Base-by-base conservation (phyloP, 495 filamentous ascomycete species). In the Penicillium arizonense region DNA sequence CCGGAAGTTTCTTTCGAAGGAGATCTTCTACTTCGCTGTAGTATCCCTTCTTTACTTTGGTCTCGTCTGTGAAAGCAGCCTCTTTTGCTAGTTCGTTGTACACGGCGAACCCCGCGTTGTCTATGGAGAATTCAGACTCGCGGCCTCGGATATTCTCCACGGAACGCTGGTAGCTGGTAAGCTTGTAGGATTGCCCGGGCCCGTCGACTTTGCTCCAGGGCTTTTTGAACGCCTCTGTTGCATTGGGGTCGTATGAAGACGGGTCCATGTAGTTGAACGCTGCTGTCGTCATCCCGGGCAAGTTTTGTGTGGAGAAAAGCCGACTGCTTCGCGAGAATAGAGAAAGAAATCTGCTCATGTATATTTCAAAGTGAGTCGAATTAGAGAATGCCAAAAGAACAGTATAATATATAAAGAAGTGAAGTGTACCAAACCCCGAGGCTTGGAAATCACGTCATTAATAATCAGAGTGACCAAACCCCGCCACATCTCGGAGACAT, bases 21-120 rank as follows among this genome's bases (percentile, higher is more conserved):
- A 95, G 72, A 6, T 72, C 53, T 68, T 88, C 83, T 24, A 93
- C 79, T 63, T 94, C 89, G 0, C 88, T 84, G 78, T 95, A 96
- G 78, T 94, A 96, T 51, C 79, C 71, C 2, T 65, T 43, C 50
- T 80, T 65, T 52, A 96, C 86, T 23, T 76, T 73, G 5, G 69
- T 79, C 61, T 91, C 85, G 61, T 56, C 47, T 35, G 53, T 56
- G 24, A 56, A 56, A 5, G 14, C n/a, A 6, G 33, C 45, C 18
- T 51, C 47, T 13, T 51, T 51, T 4, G 53, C 33, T 16, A 36
- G 53, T 28, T 32, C 43, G 3, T 56, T 42, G 28, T 40, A 51
- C 7, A 51, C 21, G 12, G 53, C 47, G 20, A 56, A 56, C 11
- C 53, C 53, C 18, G 53, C 26, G 18, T 46, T 51, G 47, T 56